phyloP scores from a whole-genome alignment of 495 filamentous ascomycete genomes.

The Daldinia loculata region DNA sequence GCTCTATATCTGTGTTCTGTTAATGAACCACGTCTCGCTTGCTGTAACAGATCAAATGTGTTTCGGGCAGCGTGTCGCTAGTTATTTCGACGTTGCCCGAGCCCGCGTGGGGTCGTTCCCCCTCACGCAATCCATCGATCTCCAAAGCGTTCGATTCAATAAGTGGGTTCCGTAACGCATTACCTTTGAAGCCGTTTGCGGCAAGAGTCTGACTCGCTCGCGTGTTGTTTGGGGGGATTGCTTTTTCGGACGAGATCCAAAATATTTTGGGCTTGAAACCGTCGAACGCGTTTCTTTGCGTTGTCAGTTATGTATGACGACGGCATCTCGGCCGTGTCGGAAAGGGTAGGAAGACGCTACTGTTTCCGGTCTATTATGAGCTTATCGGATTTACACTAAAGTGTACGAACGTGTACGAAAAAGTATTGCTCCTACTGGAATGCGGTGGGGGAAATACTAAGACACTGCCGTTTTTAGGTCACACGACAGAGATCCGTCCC shows the following conservation, averaged over 20 bases:
- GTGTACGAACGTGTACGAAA: not conserved
- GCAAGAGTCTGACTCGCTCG: constrained; percentile 25
- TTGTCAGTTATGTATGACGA: constrained; percentile 37
- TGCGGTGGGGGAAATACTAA: constrained; percentile 25
- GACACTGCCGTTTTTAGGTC: constrained; percentile 37
- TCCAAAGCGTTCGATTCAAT: constrained; percentile 22
- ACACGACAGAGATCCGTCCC: constrained; percentile 37
- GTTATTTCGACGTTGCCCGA: constrained; percentile 15
- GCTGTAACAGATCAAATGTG: constrained; percentile 29
- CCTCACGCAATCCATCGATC: not conserved
- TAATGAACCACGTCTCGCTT: constrained; percentile 26
- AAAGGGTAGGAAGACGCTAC: constrained; percentile 28
- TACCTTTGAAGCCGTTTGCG: constrained; percentile 18
- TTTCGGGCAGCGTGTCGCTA: constrained; percentile 34
- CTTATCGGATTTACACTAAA: not conserved
- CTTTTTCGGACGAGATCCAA: constrained; percentile 23
- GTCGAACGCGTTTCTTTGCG: constrained; percentile 36
- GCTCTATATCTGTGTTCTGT: constrained; percentile 12
- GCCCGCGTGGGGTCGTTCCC: constrained; percentile 22
- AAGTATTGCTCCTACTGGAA: constrained; percentile 23
- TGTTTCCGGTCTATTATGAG: constrained; percentile 27
- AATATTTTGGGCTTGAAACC: constrained; percentile 37
- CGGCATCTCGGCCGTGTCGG: constrained; percentile 31
- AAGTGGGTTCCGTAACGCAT: constrained; percentile 11
- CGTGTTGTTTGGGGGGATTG: constrained; percentile 27